These are phyloP conservation scores for Pyrenochaeta sp. DNA, from an alignment of 2,329 filamentous ascomycete species.

Conservation along the genomic window DNA sequence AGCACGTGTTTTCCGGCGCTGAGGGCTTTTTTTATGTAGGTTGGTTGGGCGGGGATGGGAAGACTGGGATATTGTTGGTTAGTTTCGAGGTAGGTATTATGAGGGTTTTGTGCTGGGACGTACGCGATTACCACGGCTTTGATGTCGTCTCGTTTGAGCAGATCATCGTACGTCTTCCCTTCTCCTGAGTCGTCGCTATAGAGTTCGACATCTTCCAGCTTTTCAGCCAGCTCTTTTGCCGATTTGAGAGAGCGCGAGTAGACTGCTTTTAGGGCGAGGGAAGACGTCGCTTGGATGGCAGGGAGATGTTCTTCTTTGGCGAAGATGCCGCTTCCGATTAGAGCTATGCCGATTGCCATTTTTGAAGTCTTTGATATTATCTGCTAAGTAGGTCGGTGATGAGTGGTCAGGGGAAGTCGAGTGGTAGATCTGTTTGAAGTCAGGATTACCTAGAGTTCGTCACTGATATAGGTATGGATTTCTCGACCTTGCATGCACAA, in stretches of 20 bases:
- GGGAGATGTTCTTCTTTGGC: conserved; percentile 67
- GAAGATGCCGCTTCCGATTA: conserved; percentile 71
- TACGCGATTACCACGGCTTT: conserved; percentile 63
- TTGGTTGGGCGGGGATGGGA: conserved; percentile 68
- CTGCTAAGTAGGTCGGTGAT: neutral
- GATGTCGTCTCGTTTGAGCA: conserved; percentile 64
- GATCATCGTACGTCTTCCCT: conserved; percentile 58
- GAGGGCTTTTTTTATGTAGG: conserved; percentile 65
- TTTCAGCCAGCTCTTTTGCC: conserved; percentile 53
- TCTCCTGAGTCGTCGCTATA: conserved; percentile 66
- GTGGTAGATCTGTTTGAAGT: no score
- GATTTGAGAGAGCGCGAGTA: conserved; percentile 70
- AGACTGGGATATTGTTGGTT: conserved; percentile 49
- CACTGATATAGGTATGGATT: no score
- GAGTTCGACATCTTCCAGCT: conserved; percentile 56
- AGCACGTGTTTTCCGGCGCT: conserved; percentile 74
- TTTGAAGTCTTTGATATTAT: neutral
- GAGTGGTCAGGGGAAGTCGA: neutral
- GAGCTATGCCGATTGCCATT: conserved; percentile 61
- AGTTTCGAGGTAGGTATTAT: neutral
- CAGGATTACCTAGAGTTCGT: no score
- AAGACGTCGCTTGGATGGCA: conserved; percentile 63
- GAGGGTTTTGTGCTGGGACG: no score
- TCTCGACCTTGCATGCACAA: no score
- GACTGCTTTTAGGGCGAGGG: conserved; percentile 67